These are phyloP conservation scores for Gnomoniopsis smithogilvyi DNA, from an alignment of 2,329 filamentous ascomycete genomes.

Conservation along the genomic window DNA sequence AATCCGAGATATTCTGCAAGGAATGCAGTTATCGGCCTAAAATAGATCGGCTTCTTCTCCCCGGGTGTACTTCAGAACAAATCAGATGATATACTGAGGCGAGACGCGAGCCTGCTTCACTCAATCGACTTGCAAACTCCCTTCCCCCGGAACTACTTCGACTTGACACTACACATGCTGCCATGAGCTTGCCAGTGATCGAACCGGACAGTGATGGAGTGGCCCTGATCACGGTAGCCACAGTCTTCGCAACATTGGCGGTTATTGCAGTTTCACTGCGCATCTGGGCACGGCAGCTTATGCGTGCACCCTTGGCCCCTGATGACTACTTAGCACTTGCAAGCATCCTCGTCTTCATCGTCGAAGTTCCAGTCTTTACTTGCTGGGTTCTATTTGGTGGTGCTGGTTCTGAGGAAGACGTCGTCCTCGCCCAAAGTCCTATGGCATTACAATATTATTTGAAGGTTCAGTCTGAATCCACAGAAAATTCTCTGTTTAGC, in stretches of 20 bases:
- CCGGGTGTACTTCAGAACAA: too few species aligned
- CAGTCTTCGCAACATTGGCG: neutral
- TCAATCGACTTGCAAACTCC: too few species aligned
- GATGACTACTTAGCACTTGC: slow-evolving; percentile 2
- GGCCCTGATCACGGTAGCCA: neutral
- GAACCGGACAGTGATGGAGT: neutral
- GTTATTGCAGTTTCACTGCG: neutral
- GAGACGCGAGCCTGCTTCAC: too few species aligned
- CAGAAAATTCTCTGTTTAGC: neutral
- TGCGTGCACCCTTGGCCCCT: neutral
- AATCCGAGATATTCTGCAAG: too few species aligned
- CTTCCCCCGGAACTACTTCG: too few species aligned
- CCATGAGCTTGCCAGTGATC: neutral
- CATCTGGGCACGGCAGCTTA: neutral
- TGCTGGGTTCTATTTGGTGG: neutral
- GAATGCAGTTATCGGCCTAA: too few species aligned
- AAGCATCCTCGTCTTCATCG: neutral
- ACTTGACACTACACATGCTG: too few species aligned
- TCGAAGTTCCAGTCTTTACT: neutral
- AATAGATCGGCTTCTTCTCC: too few species aligned
- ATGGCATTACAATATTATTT: neutral
- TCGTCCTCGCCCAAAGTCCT: neutral
- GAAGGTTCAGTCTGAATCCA: neutral
- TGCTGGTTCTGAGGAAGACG: neutral
- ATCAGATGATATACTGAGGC: too few species aligned